A percentile compares a stretch with the other conserved stretches of the same genome.
phyloP scores from a whole-genome alignment of 768 basidiomycete genomes.

The Gloeostereum incarnatum region DNA sequence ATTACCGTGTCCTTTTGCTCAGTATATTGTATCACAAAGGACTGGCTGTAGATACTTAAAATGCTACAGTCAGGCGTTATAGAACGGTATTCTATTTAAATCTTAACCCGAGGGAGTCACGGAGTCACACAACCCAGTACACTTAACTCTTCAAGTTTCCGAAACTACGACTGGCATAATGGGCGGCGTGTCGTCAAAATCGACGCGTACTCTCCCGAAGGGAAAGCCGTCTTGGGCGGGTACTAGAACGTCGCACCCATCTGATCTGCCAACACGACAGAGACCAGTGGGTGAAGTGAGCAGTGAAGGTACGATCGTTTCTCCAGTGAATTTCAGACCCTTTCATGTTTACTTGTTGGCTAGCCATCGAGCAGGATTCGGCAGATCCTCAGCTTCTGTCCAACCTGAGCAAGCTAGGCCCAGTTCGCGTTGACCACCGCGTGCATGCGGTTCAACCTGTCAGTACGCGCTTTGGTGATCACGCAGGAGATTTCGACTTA shows the following conservation, averaged over 20 bases:
- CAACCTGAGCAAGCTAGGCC: slow-evolving; percentile 56
- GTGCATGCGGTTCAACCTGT: slow-evolving; percentile 43
- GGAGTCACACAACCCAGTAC: neutral
- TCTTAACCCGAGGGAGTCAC: no score
- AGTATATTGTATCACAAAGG: slow-evolving; percentile 38
- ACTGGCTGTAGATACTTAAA: slow-evolving; percentile 12
- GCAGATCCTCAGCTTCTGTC: slow-evolving; percentile 63
- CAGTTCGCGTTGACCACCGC: slow-evolving; percentile 62
- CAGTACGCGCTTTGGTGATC: slow-evolving; percentile 10
- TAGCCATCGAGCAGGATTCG: slow-evolving; percentile 58
- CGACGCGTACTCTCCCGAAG: slow-evolving; percentile 44
- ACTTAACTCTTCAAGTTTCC: neutral
- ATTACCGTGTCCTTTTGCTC: slow-evolving; percentile 20
- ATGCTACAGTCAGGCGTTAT: no score
- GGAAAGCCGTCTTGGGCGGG: slow-evolving; percentile 37
- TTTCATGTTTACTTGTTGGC: neutral
- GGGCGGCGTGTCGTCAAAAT: slow-evolving; percentile 58
- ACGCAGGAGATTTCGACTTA: neutral
- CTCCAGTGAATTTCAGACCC: slow-evolving; percentile 1
- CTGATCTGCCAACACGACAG: slow-evolving; percentile 10
- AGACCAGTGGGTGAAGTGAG: slow-evolving; percentile 35
- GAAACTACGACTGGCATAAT: slow-evolving; percentile 22
- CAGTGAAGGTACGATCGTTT: slow-evolving; percentile 33
- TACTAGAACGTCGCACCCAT: slow-evolving; percentile 23
- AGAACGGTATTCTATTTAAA: slow-evolving; percentile 1